These are phyloP conservation scores for Rhodotorula mucilaginosa DNA, from an alignment of 1,284 basidiomycete genomes.

Conservation along the genomic window DNA sequence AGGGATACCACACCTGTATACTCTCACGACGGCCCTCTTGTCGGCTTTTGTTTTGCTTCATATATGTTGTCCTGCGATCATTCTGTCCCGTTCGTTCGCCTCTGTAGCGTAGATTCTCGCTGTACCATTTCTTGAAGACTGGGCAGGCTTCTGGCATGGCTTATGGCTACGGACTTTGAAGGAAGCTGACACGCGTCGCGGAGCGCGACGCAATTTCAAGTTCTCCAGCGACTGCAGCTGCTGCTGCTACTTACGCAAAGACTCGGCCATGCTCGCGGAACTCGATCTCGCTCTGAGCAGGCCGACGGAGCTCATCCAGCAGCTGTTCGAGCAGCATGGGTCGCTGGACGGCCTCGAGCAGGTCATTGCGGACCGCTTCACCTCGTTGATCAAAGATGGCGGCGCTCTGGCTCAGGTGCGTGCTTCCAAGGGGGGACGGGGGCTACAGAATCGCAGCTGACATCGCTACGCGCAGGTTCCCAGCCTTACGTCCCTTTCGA, in stretches of 20 bases:
- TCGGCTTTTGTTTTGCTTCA: neutral
- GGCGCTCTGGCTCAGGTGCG: conserved; percentile 15
- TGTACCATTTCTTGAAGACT: no score
- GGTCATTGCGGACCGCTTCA: conserved; percentile 23
- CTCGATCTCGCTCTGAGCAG: conserved; percentile 28
- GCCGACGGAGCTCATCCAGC: conserved; percentile 21
- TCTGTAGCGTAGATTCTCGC: no score
- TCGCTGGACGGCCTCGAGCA: conserved; percentile 32
- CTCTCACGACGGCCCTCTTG: neutral
- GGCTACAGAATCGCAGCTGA: neutral
- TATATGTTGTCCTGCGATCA: neutral
- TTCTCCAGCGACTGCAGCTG: neutral
- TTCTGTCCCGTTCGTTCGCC: no score
- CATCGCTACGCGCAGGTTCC: conserved; percentile 15
- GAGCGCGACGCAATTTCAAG: neutral
- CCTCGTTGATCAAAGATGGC: conserved; percentile 3
- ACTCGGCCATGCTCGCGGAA: conserved; percentile 30
- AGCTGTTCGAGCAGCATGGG: conserved; percentile 11
- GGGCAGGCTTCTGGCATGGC: no score
- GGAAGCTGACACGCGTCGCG: neutral
- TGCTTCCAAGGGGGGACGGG: fast-evolving
- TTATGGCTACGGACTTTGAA: no score
- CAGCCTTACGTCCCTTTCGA: conserved; percentile 22
- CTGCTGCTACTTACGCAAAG: neutral
- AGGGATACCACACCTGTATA: no score